Percentiles rank a stretch among this genome's conserved stretches.
phyloP scores from a whole-genome alignment of 2,329 filamentous ascomycete genomes.

The Diaporthe citrichinensis region DNA sequence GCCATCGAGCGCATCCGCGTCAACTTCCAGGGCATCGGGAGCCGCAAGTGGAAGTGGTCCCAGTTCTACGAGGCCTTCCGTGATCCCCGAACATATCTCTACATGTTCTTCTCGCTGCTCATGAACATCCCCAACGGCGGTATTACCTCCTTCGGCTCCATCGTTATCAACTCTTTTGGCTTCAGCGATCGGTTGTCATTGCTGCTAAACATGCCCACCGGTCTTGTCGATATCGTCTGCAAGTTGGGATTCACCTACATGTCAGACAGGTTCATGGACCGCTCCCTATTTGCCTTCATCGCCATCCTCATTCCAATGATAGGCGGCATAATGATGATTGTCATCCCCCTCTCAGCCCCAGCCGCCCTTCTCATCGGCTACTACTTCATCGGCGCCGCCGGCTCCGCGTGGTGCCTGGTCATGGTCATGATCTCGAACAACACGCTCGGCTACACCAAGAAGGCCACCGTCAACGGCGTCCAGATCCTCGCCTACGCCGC shows the following conservation, averaged over 20 bases:
- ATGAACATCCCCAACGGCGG: conserved; percentile 47
- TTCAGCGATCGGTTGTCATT: conserved; percentile 42
- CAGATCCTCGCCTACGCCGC: conserved; percentile 47
- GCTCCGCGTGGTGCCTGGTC: conserved; percentile 46
- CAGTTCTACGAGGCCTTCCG: conserved; percentile 60
- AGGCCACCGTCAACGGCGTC: conserved; percentile 47
- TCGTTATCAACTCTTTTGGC: conserved; percentile 44
- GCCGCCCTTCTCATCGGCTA: conserved; percentile 44
- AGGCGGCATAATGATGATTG: conserved; percentile 49
- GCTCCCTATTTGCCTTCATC: conserved; percentile 46
- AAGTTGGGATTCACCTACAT: conserved; percentile 47
- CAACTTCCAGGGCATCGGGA: conserved; percentile 66
- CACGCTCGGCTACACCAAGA: conserved; percentile 50
- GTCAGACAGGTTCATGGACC: conserved; percentile 47
- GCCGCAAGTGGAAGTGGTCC: conserved; percentile 59
- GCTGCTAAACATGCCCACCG: conserved; percentile 46
- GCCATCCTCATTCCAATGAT: conserved; percentile 49
- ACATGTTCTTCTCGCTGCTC: conserved; percentile 62
- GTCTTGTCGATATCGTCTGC: conserved; percentile 43
- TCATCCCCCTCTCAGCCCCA: conserved; percentile 43
- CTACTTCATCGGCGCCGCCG: conserved; percentile 46
- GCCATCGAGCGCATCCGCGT: conserved; percentile 63
- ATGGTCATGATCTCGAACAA: conserved; percentile 50
- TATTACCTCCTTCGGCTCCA: conserved; percentile 42
- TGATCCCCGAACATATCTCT: conserved; percentile 68